phyloP scores from a whole-genome alignment of 106 monocot species.

The Platanthera zijinensis region DNA sequence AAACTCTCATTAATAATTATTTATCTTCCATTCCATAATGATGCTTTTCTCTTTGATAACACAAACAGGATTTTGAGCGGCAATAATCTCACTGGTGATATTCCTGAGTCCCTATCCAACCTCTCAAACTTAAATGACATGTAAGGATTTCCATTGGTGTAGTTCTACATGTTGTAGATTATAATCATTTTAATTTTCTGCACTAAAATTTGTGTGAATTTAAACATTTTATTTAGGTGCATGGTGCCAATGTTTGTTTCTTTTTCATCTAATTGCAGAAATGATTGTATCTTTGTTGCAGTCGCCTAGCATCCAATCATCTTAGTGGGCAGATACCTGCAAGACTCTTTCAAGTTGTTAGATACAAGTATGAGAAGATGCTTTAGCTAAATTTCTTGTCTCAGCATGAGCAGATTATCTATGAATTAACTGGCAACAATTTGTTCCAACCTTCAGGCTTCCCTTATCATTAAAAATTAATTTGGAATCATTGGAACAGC shows the following conservation, averaged over 20 bases:
- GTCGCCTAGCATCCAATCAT: conserved; percentile 56
- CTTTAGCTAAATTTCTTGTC: neutral
- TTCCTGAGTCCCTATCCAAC: conserved; percentile 68
- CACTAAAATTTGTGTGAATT: neutral
- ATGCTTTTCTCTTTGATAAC: conserved; percentile 1
- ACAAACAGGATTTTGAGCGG: conserved; percentile 65
- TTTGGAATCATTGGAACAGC: conserved; percentile 27
- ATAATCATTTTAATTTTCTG: neutral
- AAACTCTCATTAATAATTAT: conserved; percentile 4
- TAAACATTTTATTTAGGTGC: neutral
- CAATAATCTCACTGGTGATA: conserved; percentile 66
- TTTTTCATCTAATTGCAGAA: conserved; percentile 4
- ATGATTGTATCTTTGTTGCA: conserved; percentile 21
- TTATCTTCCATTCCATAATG: neutral
- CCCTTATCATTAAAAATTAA: neutral
- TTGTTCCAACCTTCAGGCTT: neutral
- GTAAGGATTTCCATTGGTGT: conserved; percentile 33
- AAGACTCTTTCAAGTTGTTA: conserved; percentile 45
- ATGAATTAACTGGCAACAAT: neutral
- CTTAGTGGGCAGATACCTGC: conserved; percentile 67
- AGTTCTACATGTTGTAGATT: neutral
- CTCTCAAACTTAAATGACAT: conserved; percentile 49
- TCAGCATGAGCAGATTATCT: neutral
- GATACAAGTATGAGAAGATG: conserved; percentile 55
- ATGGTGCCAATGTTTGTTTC: neutral